Evolutionary conservation across 768 basidiomycete species (phyloP), one percentile per base, ranked within the genome.

Genomic region (Baorangia bicolor): DNA sequence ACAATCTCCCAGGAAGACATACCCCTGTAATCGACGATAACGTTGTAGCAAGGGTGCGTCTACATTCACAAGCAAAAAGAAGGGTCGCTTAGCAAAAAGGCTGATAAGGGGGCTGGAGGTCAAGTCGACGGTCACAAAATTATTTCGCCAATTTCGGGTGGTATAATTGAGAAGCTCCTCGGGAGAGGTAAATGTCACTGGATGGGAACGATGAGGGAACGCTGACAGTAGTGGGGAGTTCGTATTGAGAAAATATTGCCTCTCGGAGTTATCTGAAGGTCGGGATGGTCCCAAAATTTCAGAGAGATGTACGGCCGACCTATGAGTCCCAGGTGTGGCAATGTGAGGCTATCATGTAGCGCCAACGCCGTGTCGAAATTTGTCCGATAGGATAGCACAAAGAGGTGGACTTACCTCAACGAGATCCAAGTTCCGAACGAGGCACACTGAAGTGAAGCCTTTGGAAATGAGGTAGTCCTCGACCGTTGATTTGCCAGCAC

Each of bases 91-190:
- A 34, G 83, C 69, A 66, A 97, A 98, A 46, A 78, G 73, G 56
- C 81, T 81, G 34, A 98, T 75, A 16, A 84, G 72, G 4, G 77
- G 73, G 28, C 74, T 73, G 2, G 81, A 84, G 39, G 69, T 67
- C 21, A 95, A 70, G 66, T 92, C 88, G n/a, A 76, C 71, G 0
- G 94, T 96, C 30, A 98, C 93, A 63, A 87, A 93, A 64, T 91
- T 76, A 8, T 76, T 69, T 41, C 78, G 80, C 96, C 96, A 99
- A 59, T 90, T 80, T 57, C 75, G 78, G 1, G 97, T 98, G 18
- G 87, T 86, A 67, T 87, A 80, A 59, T 84, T 77, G 42, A 98
- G 78, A 41, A 98, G 71, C 9, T 79, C 75, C 13, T 72, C 60
- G 2, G 85, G 69, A 10, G 78, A 78, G 7, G 71, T 40, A 69